A percentile compares a stretch with the other conserved stretches of the same genome.
These are phyloP conservation scores for Colletotrichum euphorbiae DNA, from an alignment of 2,329 filamentous ascomycete genomes.

Conservation along the genomic window DNA sequence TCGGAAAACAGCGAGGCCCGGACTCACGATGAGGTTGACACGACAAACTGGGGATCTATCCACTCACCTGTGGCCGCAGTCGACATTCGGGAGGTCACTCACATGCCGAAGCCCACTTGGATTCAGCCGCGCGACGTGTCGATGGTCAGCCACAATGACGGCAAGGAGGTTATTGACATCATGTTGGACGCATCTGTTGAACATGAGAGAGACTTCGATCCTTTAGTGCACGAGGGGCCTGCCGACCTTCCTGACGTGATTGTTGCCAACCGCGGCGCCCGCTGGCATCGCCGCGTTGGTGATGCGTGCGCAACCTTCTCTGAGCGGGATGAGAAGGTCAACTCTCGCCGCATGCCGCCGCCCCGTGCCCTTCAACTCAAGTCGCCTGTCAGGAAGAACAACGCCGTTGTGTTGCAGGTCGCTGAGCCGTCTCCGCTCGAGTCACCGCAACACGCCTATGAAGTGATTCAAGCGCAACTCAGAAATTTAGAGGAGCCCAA, in stretches of 20 bases:
- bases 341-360: conserved; percentile 64
- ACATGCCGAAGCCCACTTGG: conserved; percentile 55
- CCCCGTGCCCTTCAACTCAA: conserved; percentile 67
- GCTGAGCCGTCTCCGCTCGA: conserved; percentile 65
- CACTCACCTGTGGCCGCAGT: conserved; percentile 61
- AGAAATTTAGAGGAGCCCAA: conserved; percentile 59
- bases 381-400: conserved; percentile 51
- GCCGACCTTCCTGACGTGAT: conserved; percentile 43
- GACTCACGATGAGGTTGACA: conserved; percentile 55
- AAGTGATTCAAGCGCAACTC: conserved; percentile 64
- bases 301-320: conserved; percentile 71
- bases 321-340: conserved; percentile 57
- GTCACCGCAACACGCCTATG: conserved; percentile 61
- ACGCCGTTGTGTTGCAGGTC: conserved; percentile 57
- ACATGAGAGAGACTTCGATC: conserved; percentile 39
- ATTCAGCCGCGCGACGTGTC: conserved; percentile 47
- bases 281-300: conserved; percentile 69
- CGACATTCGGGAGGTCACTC: conserved; percentile 55
- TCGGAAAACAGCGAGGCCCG: conserved; percentile 52
- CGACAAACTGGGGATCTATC: conserved; percentile 62
- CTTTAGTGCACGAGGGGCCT: conserved; percentile 44
- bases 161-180: conserved; percentile 55
- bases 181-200: conserved; percentile 55
- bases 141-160: conserved; percentile 43
- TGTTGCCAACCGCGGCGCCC: conserved; percentile 19